A percentile compares a stretch with the other conserved stretches of the same genome.
phyloP scores from a whole-genome alignment of 129 eudicot species.

The Artemisia tridentata region DNA sequence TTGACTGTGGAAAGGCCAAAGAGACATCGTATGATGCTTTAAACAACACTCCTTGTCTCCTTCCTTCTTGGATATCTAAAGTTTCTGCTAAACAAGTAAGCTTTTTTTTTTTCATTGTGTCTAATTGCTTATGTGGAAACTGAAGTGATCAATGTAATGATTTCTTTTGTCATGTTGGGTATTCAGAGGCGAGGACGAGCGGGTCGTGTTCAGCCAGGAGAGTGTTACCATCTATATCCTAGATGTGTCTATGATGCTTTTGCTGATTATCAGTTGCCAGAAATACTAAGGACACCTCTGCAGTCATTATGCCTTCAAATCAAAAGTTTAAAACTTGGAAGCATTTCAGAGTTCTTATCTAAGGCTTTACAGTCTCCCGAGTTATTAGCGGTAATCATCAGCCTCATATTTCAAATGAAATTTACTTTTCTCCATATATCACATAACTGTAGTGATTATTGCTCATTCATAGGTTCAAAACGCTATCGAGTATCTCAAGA shows the following conservation, averaged over 20 bases:
- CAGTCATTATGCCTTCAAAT: constrained; percentile 97
- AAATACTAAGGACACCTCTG: constrained; percentile 92
- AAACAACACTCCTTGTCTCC: constrained; percentile 89
- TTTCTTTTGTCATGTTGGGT: constrained; percentile 16
- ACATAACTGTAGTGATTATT: background rate
- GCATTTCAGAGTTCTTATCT: constrained; percentile 88
- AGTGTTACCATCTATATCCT: constrained; percentile 96
- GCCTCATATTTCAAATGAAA: constrained; percentile 14
- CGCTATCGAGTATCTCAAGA: constrained; percentile 85
- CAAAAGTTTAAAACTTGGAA: constrained; percentile 86
- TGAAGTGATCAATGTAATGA: background rate
- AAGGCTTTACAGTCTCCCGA: constrained; percentile 94
- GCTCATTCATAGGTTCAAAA: constrained; percentile 73
- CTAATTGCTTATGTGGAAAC: background rate
- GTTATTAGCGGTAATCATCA: constrained; percentile 71
- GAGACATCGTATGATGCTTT: constrained; percentile 97
- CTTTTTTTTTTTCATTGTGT: background rate
- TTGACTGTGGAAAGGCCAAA: constrained; percentile 98
- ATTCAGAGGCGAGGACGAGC: constrained; percentile 96
- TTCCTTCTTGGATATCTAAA: constrained; percentile 97
- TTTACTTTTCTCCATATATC: background rate
- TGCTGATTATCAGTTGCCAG: constrained; percentile 90
- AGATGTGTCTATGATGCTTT: constrained; percentile 85
- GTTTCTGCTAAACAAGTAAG: constrained; percentile 88
- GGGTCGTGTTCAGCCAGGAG: constrained; percentile 99